Evolutionary conservation across 495 filamentous ascomycete species (phyloP).

Genomic region (Clavariopsis aquatica): DNA sequence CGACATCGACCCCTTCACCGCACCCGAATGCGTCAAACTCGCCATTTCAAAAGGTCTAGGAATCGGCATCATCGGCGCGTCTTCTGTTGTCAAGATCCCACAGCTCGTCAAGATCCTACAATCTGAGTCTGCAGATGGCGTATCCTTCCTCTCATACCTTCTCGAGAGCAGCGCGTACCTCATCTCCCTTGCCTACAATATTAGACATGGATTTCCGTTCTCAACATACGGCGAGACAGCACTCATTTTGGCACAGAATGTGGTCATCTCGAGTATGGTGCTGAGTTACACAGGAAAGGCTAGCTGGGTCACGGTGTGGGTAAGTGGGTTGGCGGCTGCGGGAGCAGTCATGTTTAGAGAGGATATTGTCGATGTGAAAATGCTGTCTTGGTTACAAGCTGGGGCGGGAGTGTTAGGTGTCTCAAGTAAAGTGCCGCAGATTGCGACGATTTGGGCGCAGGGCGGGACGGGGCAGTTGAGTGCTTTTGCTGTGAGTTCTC

Average conservation of each 20-base stretch:
- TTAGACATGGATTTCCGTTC: slow-evolving; percentile 87
- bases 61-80: slow-evolving; percentile 85
- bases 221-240: slow-evolving; percentile 95
- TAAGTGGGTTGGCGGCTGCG: slow-evolving; percentile 69
- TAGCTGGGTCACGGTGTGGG: slow-evolving; percentile 65
- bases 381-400: slow-evolving; percentile 76
- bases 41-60: slow-evolving; percentile 89
- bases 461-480: slow-evolving; percentile 93
- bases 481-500: slow-evolving; percentile 80
- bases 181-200: slow-evolving; percentile 85
- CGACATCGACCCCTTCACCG: slow-evolving; percentile 71
- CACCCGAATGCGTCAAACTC: slow-evolving; percentile 75
- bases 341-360: slow-evolving; percentile 67
- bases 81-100: slow-evolving; percentile 89
- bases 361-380: slow-evolving; percentile 64
- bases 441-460: slow-evolving; percentile 75
- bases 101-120: slow-evolving; percentile 88
- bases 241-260: slow-evolving; percentile 86
- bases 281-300: slow-evolving; percentile 71
- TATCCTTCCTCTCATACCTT: slow-evolving; percentile 85
- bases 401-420: slow-evolving; percentile 80
- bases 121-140: slow-evolving; percentile 75
- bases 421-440: slow-evolving; percentile 90
- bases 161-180: slow-evolving; percentile 86
- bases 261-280: slow-evolving; percentile 80